Evolutionary conservation across 2,329 filamentous ascomycete species (phyloP).

Genomic region (Ceratocystis alfenasii): DNA sequence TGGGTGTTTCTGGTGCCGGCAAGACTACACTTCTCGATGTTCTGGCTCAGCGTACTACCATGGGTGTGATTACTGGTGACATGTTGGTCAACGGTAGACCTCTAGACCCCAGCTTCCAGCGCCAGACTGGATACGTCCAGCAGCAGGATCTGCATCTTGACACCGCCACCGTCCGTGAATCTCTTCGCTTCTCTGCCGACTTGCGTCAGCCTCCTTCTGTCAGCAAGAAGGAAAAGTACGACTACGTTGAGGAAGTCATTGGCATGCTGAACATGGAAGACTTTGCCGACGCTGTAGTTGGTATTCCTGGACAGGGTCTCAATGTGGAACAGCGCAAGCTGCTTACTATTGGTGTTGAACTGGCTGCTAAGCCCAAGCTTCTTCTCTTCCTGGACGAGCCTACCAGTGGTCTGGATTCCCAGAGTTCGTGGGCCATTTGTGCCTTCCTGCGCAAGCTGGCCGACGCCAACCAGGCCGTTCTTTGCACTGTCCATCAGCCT

Average conservation of each 20-base stretch:
- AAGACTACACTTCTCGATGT: constrained; percentile 36
- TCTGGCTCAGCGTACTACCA: constrained; percentile 39
- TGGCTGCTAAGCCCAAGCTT: constrained; percentile 45
- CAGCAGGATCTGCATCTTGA: constrained; percentile 39
- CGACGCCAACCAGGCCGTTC: constrained; percentile 40
- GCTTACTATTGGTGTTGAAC: constrained; percentile 49
- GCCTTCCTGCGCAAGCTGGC: constrained; percentile 51
- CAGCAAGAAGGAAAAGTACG: constrained; percentile 45
- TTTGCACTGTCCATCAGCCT: constrained; percentile 46
- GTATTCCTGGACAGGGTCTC: constrained; percentile 48
- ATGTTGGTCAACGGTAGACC: constrained; percentile 53
- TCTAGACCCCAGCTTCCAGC: constrained; percentile 46
- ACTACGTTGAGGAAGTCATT: constrained; percentile 53
- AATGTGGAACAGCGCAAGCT: constrained; percentile 52
- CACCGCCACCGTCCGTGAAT: constrained; percentile 45
- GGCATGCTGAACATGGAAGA: constrained; percentile 55
- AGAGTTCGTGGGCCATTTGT: constrained; percentile 52
- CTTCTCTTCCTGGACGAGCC: constrained; percentile 53
- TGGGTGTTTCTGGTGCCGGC: constrained; percentile 45
- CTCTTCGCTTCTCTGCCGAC: constrained; percentile 44
- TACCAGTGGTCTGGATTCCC: constrained; percentile 49
- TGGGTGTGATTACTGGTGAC: constrained; percentile 53
- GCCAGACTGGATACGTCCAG: constrained; percentile 51
- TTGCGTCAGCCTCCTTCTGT: constrained; percentile 45
- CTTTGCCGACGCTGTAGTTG: constrained; percentile 54